Percentiles rank a stretch among this genome's conserved stretches.
Conservation (phyloP, 768 basidiomycete species). For the Harrya chromipes region DNA sequence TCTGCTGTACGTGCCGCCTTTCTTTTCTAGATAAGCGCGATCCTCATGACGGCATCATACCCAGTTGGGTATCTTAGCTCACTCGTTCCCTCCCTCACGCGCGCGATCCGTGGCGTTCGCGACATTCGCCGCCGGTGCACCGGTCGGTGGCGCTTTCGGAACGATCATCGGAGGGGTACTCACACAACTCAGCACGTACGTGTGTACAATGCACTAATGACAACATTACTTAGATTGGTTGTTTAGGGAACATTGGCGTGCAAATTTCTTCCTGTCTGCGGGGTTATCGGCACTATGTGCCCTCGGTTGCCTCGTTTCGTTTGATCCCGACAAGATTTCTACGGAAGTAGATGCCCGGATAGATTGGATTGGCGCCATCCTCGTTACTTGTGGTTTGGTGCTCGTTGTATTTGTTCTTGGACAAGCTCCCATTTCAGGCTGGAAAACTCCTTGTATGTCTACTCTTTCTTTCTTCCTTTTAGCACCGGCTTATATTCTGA, state of each 20-base stretch:
- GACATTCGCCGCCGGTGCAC: constrained; percentile 81
- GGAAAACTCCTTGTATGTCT: constrained; percentile 57
- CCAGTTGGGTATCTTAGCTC: constrained; percentile 79
- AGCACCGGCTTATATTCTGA: constrained; percentile 21
- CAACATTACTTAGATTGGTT: not conserved
- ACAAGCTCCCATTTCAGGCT: constrained; percentile 62
- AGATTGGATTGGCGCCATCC: constrained; percentile 73
- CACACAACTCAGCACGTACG: constrained; percentile 48
- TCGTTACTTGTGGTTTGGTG: constrained; percentile 64
- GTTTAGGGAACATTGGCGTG: constrained; percentile 56
- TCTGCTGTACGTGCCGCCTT: constrained; percentile 49
- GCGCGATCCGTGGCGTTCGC: constrained; percentile 77
- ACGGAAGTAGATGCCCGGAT: constrained; percentile 45
- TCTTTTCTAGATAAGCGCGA: not conserved
- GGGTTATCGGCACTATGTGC: constrained; percentile 54
- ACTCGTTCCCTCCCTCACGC: constrained; percentile 65
- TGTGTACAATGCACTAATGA: not conserved
- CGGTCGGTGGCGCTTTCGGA: constrained; percentile 75
- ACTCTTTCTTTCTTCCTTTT: not conserved
- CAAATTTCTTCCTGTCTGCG: constrained; percentile 56
- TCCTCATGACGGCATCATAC: not conserved
- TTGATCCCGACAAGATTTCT: constrained; percentile 54
- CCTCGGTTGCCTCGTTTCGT: constrained; percentile 48
- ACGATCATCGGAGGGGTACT: constrained; percentile 67
- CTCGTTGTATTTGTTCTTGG: constrained; percentile 73